Evolutionary conservation across 495 filamentous ascomycete species (phyloP), one percentile per base, ranked within the genome.

Genomic region (Aspergillus sclerotioniger): DNA sequence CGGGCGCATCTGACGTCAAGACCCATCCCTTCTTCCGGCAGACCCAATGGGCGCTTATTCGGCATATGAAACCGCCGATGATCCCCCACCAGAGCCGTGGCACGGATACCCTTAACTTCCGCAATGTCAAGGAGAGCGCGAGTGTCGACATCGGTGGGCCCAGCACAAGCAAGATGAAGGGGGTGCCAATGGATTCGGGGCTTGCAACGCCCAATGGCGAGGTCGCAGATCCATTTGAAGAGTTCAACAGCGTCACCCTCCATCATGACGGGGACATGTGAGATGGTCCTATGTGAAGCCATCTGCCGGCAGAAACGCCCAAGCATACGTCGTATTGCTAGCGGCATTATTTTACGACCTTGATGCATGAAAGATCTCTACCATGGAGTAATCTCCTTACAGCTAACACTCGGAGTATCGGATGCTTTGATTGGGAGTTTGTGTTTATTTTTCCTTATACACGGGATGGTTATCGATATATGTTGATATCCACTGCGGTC

Each of bases 11-110:
- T 2, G 94, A 98, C 74, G 94, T 98, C 66, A 98, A 98, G 74
- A 85, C 83, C 9, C 94, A 98, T 69, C 90, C 92, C 21, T 98
- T 98, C 81, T 98, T 98, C 84, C 85, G 91, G 35, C 85, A 85
- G 35, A 98, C 92, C 28, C 91, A 96, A 71, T 98, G 94, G 94
- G 94, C 94, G 8, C 82, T 98, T 15, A 89, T 98, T 56, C 89
- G 94, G 50, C 95, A 98, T 72, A 91, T 90, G 89, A 98, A 96
- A 71, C 94, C 94, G n/a, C 94, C 94, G 3, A 98, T 98, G 82
- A 87, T 98, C 51, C 94, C 94, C 3, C 87, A 92, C 71, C 90
- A 94, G 71, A 92, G 92, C 50, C 86, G 91, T 17, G 94, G 90
- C 39, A 88, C 92, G 57, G 94, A 98, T 67, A 96, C 94, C 1